Percentiles rank a stretch among this genome's conserved stretches.
These are phyloP conservation scores for Bretziella fagacearum DNA, from an alignment of 2,329 filamentous ascomycete genomes.

Conservation along the genomic window DNA sequence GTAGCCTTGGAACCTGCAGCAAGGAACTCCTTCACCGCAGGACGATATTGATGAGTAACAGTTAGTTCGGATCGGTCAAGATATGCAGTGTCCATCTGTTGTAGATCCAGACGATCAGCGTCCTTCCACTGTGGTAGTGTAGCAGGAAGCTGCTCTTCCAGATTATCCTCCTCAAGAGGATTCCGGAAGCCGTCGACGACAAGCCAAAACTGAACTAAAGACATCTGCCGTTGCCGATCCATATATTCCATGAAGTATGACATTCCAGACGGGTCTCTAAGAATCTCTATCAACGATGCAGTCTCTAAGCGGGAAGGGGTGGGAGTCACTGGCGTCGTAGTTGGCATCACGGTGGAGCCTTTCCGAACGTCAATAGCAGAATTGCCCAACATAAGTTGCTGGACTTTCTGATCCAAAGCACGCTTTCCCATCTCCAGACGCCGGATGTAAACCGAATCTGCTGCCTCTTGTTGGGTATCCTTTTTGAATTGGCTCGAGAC, in stretches of 20 bases:
- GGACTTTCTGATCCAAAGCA: constrained; percentile 76
- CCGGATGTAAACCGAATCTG: constrained; percentile 74
- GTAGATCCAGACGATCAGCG: constrained; percentile 71
- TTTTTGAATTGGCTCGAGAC: constrained; percentile 81
- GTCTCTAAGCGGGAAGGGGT: constrained; percentile 51
- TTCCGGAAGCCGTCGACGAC: constrained; percentile 94
- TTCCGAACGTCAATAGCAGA: constrained; percentile 32
- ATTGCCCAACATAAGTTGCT: constrained; percentile 43
- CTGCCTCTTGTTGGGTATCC: constrained; percentile 58
- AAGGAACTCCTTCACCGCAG: constrained; percentile 60
- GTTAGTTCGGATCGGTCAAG: constrained; percentile 67
- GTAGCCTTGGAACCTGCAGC: constrained; percentile 60
- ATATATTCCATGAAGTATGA: constrained; percentile 99
- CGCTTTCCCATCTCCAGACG: constrained; percentile 83
- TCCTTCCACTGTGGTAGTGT: constrained; percentile 57
- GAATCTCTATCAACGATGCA: constrained; percentile 64
- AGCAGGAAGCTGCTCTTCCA: constrained; percentile 38
- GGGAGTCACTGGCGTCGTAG: constrained; percentile 18
- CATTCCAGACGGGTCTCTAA: constrained; percentile 74
- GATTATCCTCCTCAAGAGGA: constrained; percentile 65
- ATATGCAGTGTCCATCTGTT: constrained; percentile 83
- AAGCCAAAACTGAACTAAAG: constrained; percentile 92
- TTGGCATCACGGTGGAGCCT: neutral
- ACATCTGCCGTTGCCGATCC: constrained; percentile 77
- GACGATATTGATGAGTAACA: constrained; percentile 51